Conservation (phyloP, 2,329 filamentous ascomycete species). For the Sclerotinia minor region DNA sequence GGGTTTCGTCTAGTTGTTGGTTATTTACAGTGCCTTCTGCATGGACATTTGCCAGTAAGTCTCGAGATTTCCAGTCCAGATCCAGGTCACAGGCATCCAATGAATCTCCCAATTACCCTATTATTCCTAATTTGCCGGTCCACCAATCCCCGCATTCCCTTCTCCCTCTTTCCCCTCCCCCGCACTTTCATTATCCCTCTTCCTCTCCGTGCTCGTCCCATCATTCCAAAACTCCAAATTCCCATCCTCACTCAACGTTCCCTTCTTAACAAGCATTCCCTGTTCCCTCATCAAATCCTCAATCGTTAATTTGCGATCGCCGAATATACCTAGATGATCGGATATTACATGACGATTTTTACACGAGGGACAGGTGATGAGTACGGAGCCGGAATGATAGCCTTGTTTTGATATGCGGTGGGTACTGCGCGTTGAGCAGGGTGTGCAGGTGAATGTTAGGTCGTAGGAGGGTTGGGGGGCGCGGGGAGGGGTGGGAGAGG, state of each 20-base stretch:
- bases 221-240: constrained; percentile 93
- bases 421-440: constrained; percentile 75
- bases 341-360: constrained; percentile 87
- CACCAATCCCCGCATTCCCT: not conserved
- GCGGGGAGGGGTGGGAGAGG: not conserved
- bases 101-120: too few relatives aligned
- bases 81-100: too few relatives aligned
- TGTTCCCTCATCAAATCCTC: constrained; percentile 77
- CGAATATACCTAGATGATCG: constrained; percentile 84
- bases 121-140: not conserved
- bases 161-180: not conserved
- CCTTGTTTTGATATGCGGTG: constrained; percentile 91
- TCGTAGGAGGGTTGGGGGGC: constrained; percentile 67
- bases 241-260: constrained; percentile 71
- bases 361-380: constrained; percentile 86
- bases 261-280: constrained; percentile 71
- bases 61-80: too few relatives aligned
- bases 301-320: constrained; percentile 66
- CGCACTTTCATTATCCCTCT: not conserved
- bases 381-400: constrained; percentile 85
- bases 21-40: too few relatives aligned
- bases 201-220: constrained; percentile 34
- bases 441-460: constrained; percentile 89
- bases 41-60: too few relatives aligned
- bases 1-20: too few relatives aligned